Evolutionary conservation across 352 stramenopile genomes (phyloP).

Genomic region (Pythium dissimile): DNA sequence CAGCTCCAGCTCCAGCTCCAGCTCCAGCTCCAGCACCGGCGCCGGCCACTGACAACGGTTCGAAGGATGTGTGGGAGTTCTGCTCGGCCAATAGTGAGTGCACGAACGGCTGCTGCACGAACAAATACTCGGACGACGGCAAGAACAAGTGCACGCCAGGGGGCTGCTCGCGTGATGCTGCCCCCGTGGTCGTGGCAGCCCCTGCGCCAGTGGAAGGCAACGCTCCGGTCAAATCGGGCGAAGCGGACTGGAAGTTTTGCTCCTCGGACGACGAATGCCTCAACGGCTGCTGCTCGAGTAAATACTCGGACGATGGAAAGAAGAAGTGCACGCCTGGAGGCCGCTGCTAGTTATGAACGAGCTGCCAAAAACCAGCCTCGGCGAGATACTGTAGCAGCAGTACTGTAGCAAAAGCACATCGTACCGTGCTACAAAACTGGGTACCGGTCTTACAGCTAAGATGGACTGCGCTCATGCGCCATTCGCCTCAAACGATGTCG

Average conservation of each 20-base stretch:
- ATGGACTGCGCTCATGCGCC: too few species aligned
- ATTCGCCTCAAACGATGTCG: too few species aligned
- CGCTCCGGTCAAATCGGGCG: background rate
- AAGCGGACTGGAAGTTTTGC: conserved; percentile 9
- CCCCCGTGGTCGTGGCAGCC: background rate
- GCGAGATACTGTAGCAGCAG: too few species aligned
- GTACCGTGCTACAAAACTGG: too few species aligned
- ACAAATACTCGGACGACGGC: conserved; percentile 25
- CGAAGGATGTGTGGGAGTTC: background rate
- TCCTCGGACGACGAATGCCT: conserved; percentile 1
- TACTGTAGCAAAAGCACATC: too few species aligned
- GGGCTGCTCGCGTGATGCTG: conserved; percentile 11
- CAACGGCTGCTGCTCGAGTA: conserved; percentile 17
- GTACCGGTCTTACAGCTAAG: too few species aligned
- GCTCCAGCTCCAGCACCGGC: background rate
- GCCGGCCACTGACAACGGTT: too few species aligned
- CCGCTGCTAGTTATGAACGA: background rate
- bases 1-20: background rate
- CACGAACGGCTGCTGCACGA: background rate
- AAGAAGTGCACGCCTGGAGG: conserved; percentile 16
- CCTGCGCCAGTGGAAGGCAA: background rate
- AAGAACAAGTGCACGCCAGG: conserved; percentile 20
- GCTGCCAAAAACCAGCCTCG: too few species aligned
- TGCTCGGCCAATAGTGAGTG: conserved; percentile 1
- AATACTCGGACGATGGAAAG: conserved; percentile 11